phyloP scores from a whole-genome alignment of 345 rosid genomes.

The Euphorbia lathyris region DNA sequence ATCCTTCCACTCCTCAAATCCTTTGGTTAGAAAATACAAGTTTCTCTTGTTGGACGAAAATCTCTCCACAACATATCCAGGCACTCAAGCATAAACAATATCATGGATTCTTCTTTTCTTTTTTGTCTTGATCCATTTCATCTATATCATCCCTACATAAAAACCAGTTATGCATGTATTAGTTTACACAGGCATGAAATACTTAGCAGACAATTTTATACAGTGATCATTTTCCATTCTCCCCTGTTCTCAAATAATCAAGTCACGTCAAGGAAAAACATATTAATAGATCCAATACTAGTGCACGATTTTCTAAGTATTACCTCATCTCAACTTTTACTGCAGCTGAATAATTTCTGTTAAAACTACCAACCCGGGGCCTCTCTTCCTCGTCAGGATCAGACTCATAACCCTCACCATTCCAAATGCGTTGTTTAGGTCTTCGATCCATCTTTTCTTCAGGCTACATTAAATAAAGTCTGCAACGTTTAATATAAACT shows the following conservation, averaged over 20 bases:
- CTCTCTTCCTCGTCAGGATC: conserved; percentile 74
- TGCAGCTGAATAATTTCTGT: conserved; percentile 26
- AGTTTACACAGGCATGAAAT: not conserved
- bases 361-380: conserved; percentile 35
- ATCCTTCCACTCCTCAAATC: conserved; percentile 1
- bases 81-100: conserved; percentile 25
- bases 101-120: conserved; percentile 33
- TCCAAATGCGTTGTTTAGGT: conserved; percentile 86
- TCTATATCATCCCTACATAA: conserved; percentile 33
- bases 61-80: no score
- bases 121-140: conserved; percentile 45
- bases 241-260: not conserved
- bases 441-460: conserved; percentile 64
- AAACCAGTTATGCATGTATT: not conserved
- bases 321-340: conserved; percentile 53
- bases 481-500: conserved; percentile 6
- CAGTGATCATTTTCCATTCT: not conserved
- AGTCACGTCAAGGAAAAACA: not conserved
- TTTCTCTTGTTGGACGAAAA: not conserved
- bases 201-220: conserved; percentile 2
- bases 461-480: conserved; percentile 33
- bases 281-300: not conserved
- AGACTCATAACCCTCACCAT: conserved; percentile 65
- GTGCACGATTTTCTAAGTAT: no score
- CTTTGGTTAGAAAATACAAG: not conserved